These are phyloP conservation scores for Schizosaccharomyces octosporus DNA, from an alignment of 805 yeast genomes.

Conservation along the genomic window DNA sequence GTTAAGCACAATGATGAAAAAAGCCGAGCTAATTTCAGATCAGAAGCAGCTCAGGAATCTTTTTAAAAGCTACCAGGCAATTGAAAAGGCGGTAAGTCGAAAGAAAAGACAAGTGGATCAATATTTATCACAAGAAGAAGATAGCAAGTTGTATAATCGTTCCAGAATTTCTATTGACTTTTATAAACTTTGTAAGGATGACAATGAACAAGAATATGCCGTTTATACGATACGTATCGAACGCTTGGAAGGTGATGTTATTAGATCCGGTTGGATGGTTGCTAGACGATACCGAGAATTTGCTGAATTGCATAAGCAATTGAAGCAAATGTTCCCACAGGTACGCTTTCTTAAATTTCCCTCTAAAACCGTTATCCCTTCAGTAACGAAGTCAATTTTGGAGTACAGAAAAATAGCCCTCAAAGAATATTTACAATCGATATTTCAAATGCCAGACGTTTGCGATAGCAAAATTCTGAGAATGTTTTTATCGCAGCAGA, in stretches of 20 bases:
- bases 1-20: slow-evolving; percentile 39
- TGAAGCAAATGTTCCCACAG: slow-evolving; percentile 27
- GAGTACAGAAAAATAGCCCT: slow-evolving; percentile 39
- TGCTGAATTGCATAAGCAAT: slow-evolving; percentile 38
- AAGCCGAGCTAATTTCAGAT: slow-evolving; percentile 70
- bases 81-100: slow-evolving; percentile 45
- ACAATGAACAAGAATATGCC: slow-evolving; percentile 33
- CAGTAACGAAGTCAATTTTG: slow-evolving; percentile 38
- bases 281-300: slow-evolving; percentile 76
- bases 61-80: slow-evolving; percentile 17
- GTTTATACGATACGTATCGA: slow-evolving; percentile 59
- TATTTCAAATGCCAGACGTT: slow-evolving; percentile 39
- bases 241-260: slow-evolving; percentile 22
- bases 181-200: slow-evolving; percentile 10
- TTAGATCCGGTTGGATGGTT: slow-evolving; percentile 66
- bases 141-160: slow-evolving; percentile 29
- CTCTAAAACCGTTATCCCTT: slow-evolving; percentile 27
- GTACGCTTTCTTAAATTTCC: slow-evolving; percentile 30
- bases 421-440: slow-evolving; percentile 32
- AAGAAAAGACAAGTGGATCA: slow-evolving; percentile 61
- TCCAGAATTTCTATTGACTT: background rate
- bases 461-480: slow-evolving; percentile 54
- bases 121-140: slow-evolving; percentile 58
- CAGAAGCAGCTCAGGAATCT: slow-evolving; percentile 41
- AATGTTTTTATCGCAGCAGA: slow-evolving; percentile 32